Percentiles rank a stretch among this genome's conserved stretches.
phyloP scores from a whole-genome alignment of 2,329 filamentous ascomycete genomes.

The Nothophoma quercina region DNA sequence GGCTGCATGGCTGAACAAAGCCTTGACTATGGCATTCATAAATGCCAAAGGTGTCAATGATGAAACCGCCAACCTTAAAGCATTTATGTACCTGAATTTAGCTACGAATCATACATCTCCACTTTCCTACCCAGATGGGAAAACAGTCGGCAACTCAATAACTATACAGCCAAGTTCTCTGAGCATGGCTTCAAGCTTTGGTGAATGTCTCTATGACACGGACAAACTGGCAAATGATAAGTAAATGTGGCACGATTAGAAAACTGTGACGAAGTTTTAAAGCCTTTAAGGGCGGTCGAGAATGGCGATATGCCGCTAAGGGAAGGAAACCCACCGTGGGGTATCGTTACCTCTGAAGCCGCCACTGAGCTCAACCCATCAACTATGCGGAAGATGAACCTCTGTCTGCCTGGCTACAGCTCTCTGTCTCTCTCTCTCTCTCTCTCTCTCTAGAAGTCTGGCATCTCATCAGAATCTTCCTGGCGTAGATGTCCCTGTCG shows the following conservation, averaged over 20 bases:
- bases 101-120: conserved; percentile 46
- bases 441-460: no score
- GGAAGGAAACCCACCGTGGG: neutral
- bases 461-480: neutral
- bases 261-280: neutral
- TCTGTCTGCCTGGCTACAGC: neutral
- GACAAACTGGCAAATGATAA: conserved; percentile 42
- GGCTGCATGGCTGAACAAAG: conserved; percentile 55
- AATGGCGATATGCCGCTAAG: neutral
- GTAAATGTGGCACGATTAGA: conserved; percentile 51
- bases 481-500: neutral
- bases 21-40: conserved; percentile 49
- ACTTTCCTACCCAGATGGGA: conserved; percentile 17
- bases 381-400: neutral
- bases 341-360: neutral
- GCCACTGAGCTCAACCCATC: neutral
- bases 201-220: neutral
- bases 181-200: neutral
- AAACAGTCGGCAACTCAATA: neutral
- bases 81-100: conserved; percentile 52
- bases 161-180: neutral
- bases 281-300: neutral
- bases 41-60: conserved; percentile 48
- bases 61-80: conserved; percentile 14
- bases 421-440: no score